Evolutionary conservation across 2,329 filamentous ascomycete species (phyloP), one percentile per base, ranked within the genome.

Genomic region (Talaromyces albobiverticillius): DNA sequence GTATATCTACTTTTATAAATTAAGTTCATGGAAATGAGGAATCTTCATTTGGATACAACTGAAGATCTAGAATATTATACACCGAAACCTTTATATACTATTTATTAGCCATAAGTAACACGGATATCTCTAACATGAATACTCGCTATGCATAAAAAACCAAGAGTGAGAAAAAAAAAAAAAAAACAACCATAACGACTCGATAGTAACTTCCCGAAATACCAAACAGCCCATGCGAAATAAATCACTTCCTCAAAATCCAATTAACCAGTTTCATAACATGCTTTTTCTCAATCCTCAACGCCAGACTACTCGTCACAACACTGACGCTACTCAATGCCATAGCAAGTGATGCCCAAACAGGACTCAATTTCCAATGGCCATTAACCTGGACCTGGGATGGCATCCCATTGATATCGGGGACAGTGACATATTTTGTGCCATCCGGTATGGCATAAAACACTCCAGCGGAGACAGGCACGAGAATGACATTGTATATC

Each of bases 331-430:
- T 93, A 71, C 91, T 96, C 69, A 92, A 71, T 23, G 93, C 93
- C 93, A 96, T 97, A 1, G 92, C 92, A 67, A 96, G 72, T 60
- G 86, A 87, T 4, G 92, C 93, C 92, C 92, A 96, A 5, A 79
- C 77, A 1, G 78, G 78, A 59, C 74, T 75, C 8, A 80, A 56
- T 31, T 76, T 66, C 73, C 75, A 79, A 48, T 75, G 73, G 10
- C 64, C 64, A 57, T 68, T 58, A 29, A 70, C 67, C 55, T 56
- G 62, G 41, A 64, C 62, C 22, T 64, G 68, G 11, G 29, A 25
- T 13, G 14, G 14, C 14, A n/a, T 13, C 2, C 47, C 47, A 59
- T 70, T 67, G 59, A 66, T 63, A 31, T 25, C 42, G 61, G 62
- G 67, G 31, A 63, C 54, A 51, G 57, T 61, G 4, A 71, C 68